Base-by-base conservation (phyloP, 2,329 filamentous ascomycete genomes). In the Pleurostoma richardsiae region DNA sequence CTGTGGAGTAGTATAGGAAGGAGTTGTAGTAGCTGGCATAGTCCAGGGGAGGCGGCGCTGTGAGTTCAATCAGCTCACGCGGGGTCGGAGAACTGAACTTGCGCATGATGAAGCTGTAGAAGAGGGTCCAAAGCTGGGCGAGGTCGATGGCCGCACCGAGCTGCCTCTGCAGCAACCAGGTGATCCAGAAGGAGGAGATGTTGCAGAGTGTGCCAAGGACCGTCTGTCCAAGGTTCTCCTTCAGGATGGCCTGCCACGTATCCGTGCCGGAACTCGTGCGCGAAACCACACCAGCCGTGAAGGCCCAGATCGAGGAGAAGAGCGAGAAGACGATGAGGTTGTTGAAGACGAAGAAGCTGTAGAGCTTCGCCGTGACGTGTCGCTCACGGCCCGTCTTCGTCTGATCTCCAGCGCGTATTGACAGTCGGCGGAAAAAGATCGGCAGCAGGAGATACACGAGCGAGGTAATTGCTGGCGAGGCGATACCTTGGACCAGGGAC, bases 1-100 rank as follows among this genome's bases (percentile, higher is more conserved):
- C 88, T 0, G 92, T 96, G 28, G 87, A 77, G 70, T 97, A 99
- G 69, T 89, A 99, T 30, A 97, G 74, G 67, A 96, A 96, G 65
- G 95, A 97, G 66, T 96, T 97, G 77, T 96, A 99, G 70, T 97
- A 97, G 56, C 83, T 90, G 49, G 94, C 90, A 60, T 96, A 97
- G 56, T 97, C 91, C 63, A 99, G 96, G 0, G 88, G 76, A 3
- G 89, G 91, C 1, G 94, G 94, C 4, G 94, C 94, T 1, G 91
- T 96, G 60, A 94, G 80, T 64, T 96, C 89, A 55, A 97, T 97
- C 55, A 94, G 74, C 64, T 96, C 86, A 55, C 94, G 80, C 4
- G 94, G 94, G 3, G 94, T 97, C 3, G 92, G 92, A 51, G 82
- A 86, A 29, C 88, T 79, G 58, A 96, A 94, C 46, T 85, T 92